Evolutionary conservation across 306 rosid species (phyloP), one percentile per base, ranked within the genome.

Genomic region (Delonix regia): DNA sequence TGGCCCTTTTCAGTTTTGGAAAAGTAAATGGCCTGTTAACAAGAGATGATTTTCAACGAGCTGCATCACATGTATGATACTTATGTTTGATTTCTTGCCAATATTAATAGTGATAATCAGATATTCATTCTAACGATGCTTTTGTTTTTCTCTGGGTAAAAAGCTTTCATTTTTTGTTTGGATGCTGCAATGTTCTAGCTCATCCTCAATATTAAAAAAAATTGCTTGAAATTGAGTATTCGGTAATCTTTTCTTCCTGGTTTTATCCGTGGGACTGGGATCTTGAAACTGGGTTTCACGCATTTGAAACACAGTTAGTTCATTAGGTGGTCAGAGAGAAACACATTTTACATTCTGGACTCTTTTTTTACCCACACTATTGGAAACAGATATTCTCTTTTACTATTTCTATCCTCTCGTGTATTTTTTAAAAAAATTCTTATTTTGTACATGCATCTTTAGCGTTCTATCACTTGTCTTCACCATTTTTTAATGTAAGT

Each of bases 1-100:
- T 91, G 81, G 99, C 99, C 61, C 82, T 95, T 70, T 88, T 92
- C 83, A 91, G 97, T 86, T 93, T 74, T 59, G 98, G 98, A 59
- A 74, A 93, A 86, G 94, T 88, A 62, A 88, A 91, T 74, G 96
- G 97, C 64, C 70, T 80, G 72, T 84, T 95, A 79, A 86, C 92
- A 3, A 87, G 59, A 78, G 81, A 83, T 36, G 98, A 95, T 84
- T 91, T 95, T 79, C 92, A 84, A 66, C 83, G 97, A 77, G 99
- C 99, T 69, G 97, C 96, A n/a, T 86, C 83, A 27, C 88, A 88
- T 68, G 99, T 93, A 92, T 7, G 85, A 2, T 25, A 6, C 72
- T 74, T 63, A 41, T 71, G 21, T 62, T 59, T 55, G 48, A 63
- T 56, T 38, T 38, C 65, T 70, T 84, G 70, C 61, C 77, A 53